Percentiles rank a stretch among this genome's conserved stretches.
Conservation (phyloP, 2,329 filamentous ascomycete genomes). For the Lecanicillium sp. region DNA sequence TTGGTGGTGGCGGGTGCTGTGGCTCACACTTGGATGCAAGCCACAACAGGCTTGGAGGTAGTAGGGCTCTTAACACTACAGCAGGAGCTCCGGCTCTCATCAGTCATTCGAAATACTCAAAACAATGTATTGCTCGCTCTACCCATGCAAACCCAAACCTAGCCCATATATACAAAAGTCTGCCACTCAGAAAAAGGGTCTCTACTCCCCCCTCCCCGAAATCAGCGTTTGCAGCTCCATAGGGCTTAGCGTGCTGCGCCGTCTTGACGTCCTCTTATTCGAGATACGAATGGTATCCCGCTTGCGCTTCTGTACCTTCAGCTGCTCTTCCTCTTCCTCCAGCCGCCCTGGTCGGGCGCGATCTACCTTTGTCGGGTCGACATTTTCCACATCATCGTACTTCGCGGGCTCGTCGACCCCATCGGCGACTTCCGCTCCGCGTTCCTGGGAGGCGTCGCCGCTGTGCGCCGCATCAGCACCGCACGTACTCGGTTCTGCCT, state of each 20-base stretch:
- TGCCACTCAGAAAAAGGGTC: neutral
- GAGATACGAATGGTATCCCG: slow-evolving; percentile 42
- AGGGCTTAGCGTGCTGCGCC: slow-evolving; percentile 68
- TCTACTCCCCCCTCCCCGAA: slow-evolving; percentile 37
- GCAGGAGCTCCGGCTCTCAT: too few relatives aligned
- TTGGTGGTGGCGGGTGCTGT: too few relatives aligned
- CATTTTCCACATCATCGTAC: slow-evolving; percentile 19
- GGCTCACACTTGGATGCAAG: too few relatives aligned
- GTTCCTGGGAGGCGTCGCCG: slow-evolving; percentile 4
- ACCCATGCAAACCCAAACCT: neutral
- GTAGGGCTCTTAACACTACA: too few relatives aligned
- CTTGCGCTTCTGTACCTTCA: slow-evolving; percentile 38
- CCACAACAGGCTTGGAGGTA: too few relatives aligned
- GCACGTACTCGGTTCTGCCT: neutral
- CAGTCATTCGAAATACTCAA: neutral
- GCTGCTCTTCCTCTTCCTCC: slow-evolving; percentile 17
- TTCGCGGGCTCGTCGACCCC: slow-evolving; percentile 7
- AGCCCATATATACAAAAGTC: neutral
- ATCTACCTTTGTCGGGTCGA: slow-evolving; percentile 33
- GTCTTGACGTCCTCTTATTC: slow-evolving; percentile 52
- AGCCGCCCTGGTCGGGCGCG: slow-evolving; percentile 15
- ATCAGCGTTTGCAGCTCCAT: slow-evolving; percentile 68
- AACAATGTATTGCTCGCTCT: neutral
- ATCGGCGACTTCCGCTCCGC: neutral
- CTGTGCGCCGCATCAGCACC: neutral